These are phyloP conservation scores for Penicillium paneum DNA, from an alignment of 2,329 filamentous ascomycete species.

Conservation along the genomic window DNA sequence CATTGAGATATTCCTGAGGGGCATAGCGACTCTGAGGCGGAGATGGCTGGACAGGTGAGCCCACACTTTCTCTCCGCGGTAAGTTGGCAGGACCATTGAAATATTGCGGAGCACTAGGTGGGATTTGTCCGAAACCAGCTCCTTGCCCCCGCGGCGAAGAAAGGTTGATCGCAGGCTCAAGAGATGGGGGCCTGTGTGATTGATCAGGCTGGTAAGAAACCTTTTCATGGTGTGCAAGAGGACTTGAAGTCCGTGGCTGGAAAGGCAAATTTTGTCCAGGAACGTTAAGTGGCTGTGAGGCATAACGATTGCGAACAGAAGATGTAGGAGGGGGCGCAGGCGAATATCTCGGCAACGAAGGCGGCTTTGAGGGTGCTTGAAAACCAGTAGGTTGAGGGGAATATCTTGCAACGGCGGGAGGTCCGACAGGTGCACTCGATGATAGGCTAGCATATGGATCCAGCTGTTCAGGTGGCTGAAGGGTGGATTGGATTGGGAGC, in stretches of 20 bases:
- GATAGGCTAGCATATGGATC: constrained; percentile 33
- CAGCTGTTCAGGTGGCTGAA: constrained; percentile 33
- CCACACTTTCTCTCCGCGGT: constrained; percentile 3
- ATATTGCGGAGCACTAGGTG: constrained; percentile 13
- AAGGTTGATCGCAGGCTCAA: constrained; percentile 24
- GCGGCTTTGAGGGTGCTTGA: constrained; percentile 34
- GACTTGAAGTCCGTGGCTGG: constrained; percentile 63
- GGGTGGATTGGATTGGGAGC: constrained; percentile 18
- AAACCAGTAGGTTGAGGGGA: constrained; percentile 40
- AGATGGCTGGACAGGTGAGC: constrained; percentile 19
- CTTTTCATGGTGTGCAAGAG: constrained; percentile 54
- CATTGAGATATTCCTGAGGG: constrained; percentile 31
- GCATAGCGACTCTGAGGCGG: constrained; percentile 34
- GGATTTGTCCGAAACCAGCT: constrained; percentile 21
- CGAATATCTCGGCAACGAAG: constrained; percentile 43
- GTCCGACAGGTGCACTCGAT: constrained; percentile 28
- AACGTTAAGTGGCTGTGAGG: constrained; percentile 35
- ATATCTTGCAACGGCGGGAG: constrained; percentile 38
- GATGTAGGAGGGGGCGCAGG: constrained; percentile 43
- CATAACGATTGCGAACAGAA: constrained; percentile 38
- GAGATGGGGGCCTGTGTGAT: constrained; percentile 21
- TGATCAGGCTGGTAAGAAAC: constrained; percentile 32
- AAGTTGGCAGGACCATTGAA: constrained; percentile 4
- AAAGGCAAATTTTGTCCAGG: constrained; percentile 48
- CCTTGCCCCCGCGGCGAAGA: constrained; percentile 23